Conservation (phyloP, 345 rosid species). For the Corchorus capsularis region DNA sequence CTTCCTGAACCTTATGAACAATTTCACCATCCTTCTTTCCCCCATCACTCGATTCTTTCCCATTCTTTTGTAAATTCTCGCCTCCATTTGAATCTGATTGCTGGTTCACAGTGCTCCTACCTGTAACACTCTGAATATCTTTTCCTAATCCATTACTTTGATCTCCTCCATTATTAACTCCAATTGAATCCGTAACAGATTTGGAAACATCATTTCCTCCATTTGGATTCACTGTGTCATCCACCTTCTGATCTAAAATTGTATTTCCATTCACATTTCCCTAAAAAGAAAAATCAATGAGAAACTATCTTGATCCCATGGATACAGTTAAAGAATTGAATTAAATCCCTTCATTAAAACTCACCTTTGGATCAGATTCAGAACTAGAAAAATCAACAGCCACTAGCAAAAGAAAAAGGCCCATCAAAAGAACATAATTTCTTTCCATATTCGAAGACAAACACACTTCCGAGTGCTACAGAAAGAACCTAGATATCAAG, state of each 20-base stretch:
- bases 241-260: constrained; percentile 28
- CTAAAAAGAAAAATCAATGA: constrained; percentile 29
- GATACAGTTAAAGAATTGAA: not conserved
- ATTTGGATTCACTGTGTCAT: constrained; percentile 21
- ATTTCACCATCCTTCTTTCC: not conserved
- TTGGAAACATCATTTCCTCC: constrained; percentile 22
- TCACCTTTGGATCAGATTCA: constrained; percentile 50
- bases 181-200: constrained; percentile 24
- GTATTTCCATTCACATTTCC: constrained; percentile 24
- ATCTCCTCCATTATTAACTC: constrained; percentile 11
- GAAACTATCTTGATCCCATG: constrained; percentile 5
- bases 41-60: constrained; percentile 20
- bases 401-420: constrained; percentile 40
- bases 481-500: constrained; percentile 21
- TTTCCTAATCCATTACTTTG: constrained; percentile 14
- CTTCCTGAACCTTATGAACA: not conserved
- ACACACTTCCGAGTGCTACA: constrained; percentile 33
- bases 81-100: constrained; percentile 18
- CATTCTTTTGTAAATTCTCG: constrained; percentile 1
- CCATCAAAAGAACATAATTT: constrained; percentile 30
- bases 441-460: constrained; percentile 39
- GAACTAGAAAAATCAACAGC: constrained; percentile 30
- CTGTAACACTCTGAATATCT: not conserved
- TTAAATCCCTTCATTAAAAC: not conserved
- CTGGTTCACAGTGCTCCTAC: not conserved